These are phyloP conservation scores for Fusarium heterosporum DNA, from an alignment of 2,329 filamentous ascomycete species.

Conservation along the genomic window DNA sequence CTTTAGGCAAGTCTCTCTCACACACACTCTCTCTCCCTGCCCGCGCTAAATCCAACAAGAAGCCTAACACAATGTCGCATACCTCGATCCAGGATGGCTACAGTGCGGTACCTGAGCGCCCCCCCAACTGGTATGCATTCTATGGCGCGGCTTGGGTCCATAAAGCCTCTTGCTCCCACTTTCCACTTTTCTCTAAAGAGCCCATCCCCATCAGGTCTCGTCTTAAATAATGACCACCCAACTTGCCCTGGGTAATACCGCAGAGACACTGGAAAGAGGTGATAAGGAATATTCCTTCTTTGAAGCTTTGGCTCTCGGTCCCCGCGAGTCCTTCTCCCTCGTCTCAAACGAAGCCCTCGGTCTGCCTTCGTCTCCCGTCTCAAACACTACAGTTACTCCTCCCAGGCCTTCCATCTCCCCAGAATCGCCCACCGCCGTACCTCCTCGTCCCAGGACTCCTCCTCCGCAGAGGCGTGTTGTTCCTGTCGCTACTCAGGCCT, in stretches of 20 bases:
- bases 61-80: conserved; percentile 13
- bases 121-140: conserved; percentile 16
- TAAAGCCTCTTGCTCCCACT: conserved; percentile 44
- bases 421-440: conserved; percentile 1
- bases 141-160: conserved; percentile 30
- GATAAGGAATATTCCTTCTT: conserved; percentile 50
- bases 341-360: conserved; percentile 47
- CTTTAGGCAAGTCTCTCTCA: not conserved
- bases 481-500: conserved; percentile 12
- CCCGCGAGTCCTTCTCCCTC: conserved; percentile 44
- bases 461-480: conserved; percentile 10
- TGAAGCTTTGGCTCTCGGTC: conserved; percentile 47
- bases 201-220: conserved; percentile 2
- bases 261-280: conserved; percentile 31
- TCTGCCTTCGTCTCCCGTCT: conserved; percentile 25
- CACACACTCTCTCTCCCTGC: not conserved
- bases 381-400: conserved; percentile 15
- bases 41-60: conserved; percentile 3
- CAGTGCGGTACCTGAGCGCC: conserved; percentile 26
- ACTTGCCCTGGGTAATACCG: conserved; percentile 31
- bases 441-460: conserved; percentile 27
- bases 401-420: not conserved
- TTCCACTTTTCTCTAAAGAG: conserved; percentile 32
- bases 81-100: not conserved
- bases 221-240: conserved; percentile 43